phyloP scores from a whole-genome alignment of 768 basidiomycete genomes.

The Leccinellum rugosiceps region DNA sequence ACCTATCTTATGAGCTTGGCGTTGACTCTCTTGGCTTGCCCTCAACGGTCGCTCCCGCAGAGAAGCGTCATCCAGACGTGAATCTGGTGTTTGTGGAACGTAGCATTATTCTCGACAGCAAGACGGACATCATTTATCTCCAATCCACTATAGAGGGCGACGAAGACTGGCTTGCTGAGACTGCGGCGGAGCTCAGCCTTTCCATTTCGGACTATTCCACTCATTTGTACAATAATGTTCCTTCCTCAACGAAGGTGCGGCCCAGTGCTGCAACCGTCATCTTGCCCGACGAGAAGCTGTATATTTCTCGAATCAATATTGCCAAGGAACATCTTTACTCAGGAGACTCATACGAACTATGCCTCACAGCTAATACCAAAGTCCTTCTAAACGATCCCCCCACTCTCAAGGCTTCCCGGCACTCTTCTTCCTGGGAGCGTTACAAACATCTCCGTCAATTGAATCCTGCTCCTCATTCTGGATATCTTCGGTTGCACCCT shows the following conservation, averaged over 20 bases:
- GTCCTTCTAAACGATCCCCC: conserved; percentile 45
- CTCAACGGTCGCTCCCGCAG: conserved; percentile 27
- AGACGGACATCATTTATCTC: conserved; percentile 48
- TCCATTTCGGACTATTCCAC: conserved; percentile 10
- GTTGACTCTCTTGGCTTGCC: conserved; percentile 51
- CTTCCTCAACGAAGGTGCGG: conserved; percentile 27
- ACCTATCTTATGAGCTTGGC: conserved; percentile 78
- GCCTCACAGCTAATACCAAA: conserved; percentile 73
- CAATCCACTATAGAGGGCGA: conserved; percentile 66
- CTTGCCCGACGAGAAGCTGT: conserved; percentile 57
- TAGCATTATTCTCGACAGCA: conserved; percentile 64
- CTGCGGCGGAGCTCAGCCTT: conserved; percentile 20
- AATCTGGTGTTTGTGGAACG: conserved; percentile 78
- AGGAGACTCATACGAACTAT: conserved; percentile 93
- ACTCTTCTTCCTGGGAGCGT: conserved; percentile 59
- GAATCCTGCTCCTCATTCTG: conserved; percentile 90
- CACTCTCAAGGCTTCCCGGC: conserved; percentile 8
- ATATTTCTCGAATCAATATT: conserved; percentile 63
- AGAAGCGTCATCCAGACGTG: conserved; percentile 59
- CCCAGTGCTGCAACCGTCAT: conserved; percentile 33
- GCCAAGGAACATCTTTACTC: conserved; percentile 74
- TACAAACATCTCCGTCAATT: conserved; percentile 66
- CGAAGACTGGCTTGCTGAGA: conserved; percentile 55
- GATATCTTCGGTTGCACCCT: conserved; percentile 73
- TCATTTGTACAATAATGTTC: conserved; percentile 9